Evolutionary conservation across 768 basidiomycete species (phyloP).

Genomic region (Clathrus columnatus): DNA sequence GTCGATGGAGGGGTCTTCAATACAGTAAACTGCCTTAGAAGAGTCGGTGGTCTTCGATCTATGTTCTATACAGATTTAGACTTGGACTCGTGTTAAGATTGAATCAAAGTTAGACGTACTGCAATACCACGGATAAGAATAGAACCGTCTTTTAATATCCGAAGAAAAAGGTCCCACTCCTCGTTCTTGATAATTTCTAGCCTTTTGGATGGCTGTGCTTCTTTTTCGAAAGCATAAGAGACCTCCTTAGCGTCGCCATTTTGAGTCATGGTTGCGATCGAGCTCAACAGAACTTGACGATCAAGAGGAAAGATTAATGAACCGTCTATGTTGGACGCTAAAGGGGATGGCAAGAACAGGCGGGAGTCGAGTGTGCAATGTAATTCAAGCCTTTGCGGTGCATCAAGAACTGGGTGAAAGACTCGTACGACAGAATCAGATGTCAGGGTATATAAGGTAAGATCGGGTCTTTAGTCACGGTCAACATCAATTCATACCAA

Average conservation of each 20-base stretch:
- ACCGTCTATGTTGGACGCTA: conserved; percentile 22
- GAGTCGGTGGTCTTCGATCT: conserved; percentile 78
- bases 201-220: conserved; percentile 29
- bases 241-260: conserved; percentile 17
- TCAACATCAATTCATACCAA: not conserved
- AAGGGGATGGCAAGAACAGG: conserved; percentile 43
- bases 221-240: conserved; percentile 32
- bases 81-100: not conserved
- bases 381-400: conserved; percentile 75
- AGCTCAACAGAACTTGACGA: conserved; percentile 44
- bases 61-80: conserved; percentile 52
- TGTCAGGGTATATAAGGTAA: conserved; percentile 77
- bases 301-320: conserved; percentile 67
- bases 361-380: conserved; percentile 69
- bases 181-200: conserved; percentile 59
- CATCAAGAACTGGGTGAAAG: conserved; percentile 82
- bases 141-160: conserved; percentile 66
- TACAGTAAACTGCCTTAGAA: conserved; percentile 66
- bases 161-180: conserved; percentile 72
- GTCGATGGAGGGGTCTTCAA: conserved; percentile 47
- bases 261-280: conserved; percentile 34
- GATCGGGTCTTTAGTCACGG: conserved; percentile 46
- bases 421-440: conserved; percentile 75
- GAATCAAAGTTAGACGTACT: conserved; percentile 36
- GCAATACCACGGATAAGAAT: conserved; percentile 62